Evolutionary conservation across 345 rosid genomes (phyloP), one percentile per base, ranked within the genome.

Genomic region (Dovyalis caffra): DNA sequence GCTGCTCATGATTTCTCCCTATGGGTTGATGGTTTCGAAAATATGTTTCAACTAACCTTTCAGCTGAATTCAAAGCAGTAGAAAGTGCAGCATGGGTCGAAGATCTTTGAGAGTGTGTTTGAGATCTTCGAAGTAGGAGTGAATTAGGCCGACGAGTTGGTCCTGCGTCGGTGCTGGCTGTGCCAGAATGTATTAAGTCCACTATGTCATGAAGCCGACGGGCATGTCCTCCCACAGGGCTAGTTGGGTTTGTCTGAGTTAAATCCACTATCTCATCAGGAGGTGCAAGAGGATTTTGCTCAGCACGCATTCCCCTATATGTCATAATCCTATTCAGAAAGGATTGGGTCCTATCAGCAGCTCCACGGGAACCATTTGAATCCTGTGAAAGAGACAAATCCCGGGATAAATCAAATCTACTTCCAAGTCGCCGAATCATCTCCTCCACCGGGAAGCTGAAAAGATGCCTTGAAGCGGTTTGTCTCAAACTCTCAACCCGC

Each of bases 401-500:
- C 58, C 82, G 86, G 23, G 82, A 34, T 80, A 81, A 77, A 76
- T 90, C 97, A 74, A 87, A 83, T 79, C 94, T 86, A 76, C 87
- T 88, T 80, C 91, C 89, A 76, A 90, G 86, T 35, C 89, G 93
- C 49, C 95, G 89, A 74, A 92, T 88, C 92, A 90, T 89, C 77
- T 90, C 97, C 56, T 92, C 98, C 85, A 91, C 76, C 0, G 98
- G 96, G 69, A 89, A 84, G 75, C 83, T 84, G 67, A 86, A 85
- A 47, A 91, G 78, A 67, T 81, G 85, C 79, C 97, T 81, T 37
- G 86, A 95, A 78, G 90, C 81, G 15, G 87, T 84, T 76, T 91
- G 97, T 90, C 99, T 95, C 88, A 86, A 83, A 62, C 97, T 90
- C 86, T 95, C 99, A 33, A 95, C 88, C 40, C 96, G 90, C 40